Conservation (phyloP, 441 rosid genomes). For the Erysimum pusillum region DNA sequence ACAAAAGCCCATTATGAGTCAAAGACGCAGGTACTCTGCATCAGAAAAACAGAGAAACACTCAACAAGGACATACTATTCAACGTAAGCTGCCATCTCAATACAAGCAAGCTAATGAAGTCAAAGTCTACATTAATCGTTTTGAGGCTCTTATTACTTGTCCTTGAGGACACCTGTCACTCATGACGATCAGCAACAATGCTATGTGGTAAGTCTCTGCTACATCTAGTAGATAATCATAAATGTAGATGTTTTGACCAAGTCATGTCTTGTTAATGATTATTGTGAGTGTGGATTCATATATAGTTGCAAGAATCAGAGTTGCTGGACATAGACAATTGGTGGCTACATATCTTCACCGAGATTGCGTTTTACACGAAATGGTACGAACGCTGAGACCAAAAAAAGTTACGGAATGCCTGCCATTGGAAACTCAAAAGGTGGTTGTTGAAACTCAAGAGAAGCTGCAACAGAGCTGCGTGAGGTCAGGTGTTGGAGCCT, state of each 20-base stretch:
- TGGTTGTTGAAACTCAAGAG: neutral
- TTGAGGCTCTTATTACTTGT: no score
- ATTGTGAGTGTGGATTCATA: neutral
- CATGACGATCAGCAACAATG: neutral
- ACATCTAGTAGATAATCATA: neutral
- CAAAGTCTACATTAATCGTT: no score
- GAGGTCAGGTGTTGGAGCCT: neutral
- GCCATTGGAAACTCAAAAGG: neutral
- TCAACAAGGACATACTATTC: no score
- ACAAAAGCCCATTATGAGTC: no score
- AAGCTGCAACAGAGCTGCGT: neutral
- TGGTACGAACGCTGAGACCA: neutral
- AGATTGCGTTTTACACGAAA: neutral
- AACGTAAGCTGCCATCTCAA: no score
- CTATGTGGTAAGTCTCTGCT: neutral
- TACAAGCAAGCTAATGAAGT: no score
- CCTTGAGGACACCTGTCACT: no score
- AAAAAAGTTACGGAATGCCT: neutral
- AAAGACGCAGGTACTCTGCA: no score
- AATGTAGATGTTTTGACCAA: neutral
- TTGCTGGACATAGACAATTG: neutral
- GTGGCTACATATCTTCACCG: neutral
- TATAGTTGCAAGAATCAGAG: neutral
- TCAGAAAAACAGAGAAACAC: no score
- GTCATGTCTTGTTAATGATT: neutral